Percentiles rank a stretch among this genome's conserved stretches.
Evolutionary conservation across 129 eudicot species (phyloP).

Genomic region (Flaveria bidentis): DNA sequence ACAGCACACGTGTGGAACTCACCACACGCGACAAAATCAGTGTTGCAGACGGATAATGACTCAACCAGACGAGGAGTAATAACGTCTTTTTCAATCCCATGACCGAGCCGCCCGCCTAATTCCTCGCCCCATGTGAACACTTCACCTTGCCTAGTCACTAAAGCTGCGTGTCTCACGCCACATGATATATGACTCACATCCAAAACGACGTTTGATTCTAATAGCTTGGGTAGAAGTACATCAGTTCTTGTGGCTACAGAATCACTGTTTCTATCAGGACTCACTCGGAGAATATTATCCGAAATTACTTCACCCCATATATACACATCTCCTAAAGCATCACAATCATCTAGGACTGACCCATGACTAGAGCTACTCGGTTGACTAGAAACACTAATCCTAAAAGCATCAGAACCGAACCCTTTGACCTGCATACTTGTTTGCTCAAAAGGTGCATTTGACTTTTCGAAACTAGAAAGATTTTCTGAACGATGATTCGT

Average conservation of each 20-base stretch:
- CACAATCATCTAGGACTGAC: constrained; percentile 82
- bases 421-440: constrained; percentile 84
- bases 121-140: constrained; percentile 96
- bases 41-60: constrained; percentile 58
- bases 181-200: constrained; percentile 94
- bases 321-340: constrained; percentile 89
- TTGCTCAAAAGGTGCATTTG: constrained; percentile 74
- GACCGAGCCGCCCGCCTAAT: constrained; percentile 96
- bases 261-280: constrained; percentile 57
- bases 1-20: constrained; percentile 97
- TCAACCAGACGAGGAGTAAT: constrained; percentile 72
- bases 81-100: constrained; percentile 78
- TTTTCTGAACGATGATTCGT: constrained; percentile 53
- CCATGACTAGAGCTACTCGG: constrained; percentile 97
- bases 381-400: constrained; percentile 95
- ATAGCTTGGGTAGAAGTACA: constrained; percentile 73
- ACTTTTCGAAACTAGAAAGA: constrained; percentile 48
- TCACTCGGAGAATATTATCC: constrained; percentile 58
- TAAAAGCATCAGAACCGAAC: constrained; percentile 76
- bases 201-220: constrained; percentile 77
- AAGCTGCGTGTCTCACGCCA: constrained; percentile 89
- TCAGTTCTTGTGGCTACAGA: constrained; percentile 57
- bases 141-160: constrained; percentile 91
- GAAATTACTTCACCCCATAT: constrained; percentile 97
- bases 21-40: constrained; percentile 89